Base-by-base conservation (phyloP, 2,329 filamentous ascomycete species). In the Penicillium sp. region DNA sequence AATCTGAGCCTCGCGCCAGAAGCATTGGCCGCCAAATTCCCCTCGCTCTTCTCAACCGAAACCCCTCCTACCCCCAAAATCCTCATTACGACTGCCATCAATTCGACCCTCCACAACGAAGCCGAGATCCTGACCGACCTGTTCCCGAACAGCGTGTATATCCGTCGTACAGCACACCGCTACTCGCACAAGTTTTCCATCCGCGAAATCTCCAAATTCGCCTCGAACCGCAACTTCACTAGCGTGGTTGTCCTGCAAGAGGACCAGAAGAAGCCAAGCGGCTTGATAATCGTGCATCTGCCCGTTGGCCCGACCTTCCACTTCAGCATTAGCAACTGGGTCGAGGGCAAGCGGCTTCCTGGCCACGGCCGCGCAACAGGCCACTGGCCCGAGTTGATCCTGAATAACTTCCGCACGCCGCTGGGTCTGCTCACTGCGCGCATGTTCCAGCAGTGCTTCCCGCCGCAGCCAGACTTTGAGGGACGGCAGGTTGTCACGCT, bases 321-420 rank as follows among this genome's bases (percentile, higher is more conserved):
- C 73, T 98, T 98, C 79, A 87, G 83, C 57, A 90, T 97, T 63
- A 89, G 88, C 63, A 96, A 95, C 71, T 99, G 92, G 89, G 83
- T 96, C 37, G 91, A 96, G 68, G 91, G 91, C 52, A 91, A 89
- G 73, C 91, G 90, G 64, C 83, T 99, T 14, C 92, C 92, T 0
- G 93, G 94, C 1, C 94, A 99, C 73, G 95, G 87, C 77, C 94
- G 93, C 66, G 86, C 92, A 0, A 97, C 94, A 1, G 89, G 91
- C 50, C 93, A 97, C 78, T 92, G 91, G 71, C 92, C 93, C 1
- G 94, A 97, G 77, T 82, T 97, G 31, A 84, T 96, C 37, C 83
- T 97, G 53, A 98, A 98, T 77, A 94, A 95, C 73, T 99, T 99
- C 82, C 89, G 90, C 69, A 99, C 95, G 0, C 92, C 94, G 0